Conservation (phyloP, 2,329 filamentous ascomycete genomes). For the Trichoderma polysporum region DNA sequence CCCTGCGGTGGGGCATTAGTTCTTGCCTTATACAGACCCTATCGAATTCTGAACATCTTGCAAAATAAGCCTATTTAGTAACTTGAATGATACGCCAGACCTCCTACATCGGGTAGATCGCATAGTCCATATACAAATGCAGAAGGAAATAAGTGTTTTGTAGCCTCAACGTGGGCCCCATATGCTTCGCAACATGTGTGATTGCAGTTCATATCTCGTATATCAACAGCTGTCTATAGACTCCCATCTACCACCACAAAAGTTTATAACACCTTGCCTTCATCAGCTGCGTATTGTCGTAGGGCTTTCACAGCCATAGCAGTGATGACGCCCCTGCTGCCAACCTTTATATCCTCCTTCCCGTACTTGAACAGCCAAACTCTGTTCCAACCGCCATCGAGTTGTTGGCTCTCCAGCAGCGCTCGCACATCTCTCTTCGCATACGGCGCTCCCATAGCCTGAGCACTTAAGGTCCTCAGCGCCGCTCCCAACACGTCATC, state of each 20-base stretch:
- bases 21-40: background rate
- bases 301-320: conserved; percentile 9
- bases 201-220: background rate
- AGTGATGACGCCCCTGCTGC: conserved; percentile 7
- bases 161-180: background rate
- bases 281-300: background rate
- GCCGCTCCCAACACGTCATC: conserved; percentile 1
- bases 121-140: background rate
- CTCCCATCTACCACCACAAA: background rate
- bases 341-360: conserved; percentile 10
- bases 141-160: background rate
- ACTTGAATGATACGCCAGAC: background rate
- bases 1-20: background rate
- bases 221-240: background rate
- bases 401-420: background rate
- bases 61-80: background rate
- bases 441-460: background rate
- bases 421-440: conserved; percentile 1
- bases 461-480: conserved; percentile 7
- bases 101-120: background rate
- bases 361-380: conserved; percentile 16
- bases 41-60: background rate
- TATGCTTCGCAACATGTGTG: background rate
- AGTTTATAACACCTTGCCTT: background rate
- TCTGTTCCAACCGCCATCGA: conserved; percentile 12